A percentile compares a stretch with the other conserved stretches of the same genome.
Conservation (phyloP, 768 basidiomycete genomes). For the Leccinum imitatum region DNA sequence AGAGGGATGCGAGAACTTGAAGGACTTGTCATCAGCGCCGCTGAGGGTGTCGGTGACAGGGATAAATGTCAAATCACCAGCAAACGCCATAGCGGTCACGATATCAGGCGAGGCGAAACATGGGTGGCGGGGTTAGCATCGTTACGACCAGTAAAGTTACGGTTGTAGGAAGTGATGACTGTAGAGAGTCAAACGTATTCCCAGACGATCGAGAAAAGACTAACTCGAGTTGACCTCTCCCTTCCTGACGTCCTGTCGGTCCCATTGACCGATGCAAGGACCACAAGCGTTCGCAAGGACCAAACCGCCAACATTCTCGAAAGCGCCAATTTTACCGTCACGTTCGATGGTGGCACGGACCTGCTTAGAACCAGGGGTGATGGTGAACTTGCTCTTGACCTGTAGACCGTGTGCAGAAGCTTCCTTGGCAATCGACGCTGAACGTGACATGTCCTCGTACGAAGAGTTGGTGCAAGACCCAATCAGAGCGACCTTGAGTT, state of each 20-base stretch:
- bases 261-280: slow-evolving; percentile 99
- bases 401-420: slow-evolving; percentile 84
- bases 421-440: slow-evolving; percentile 90
- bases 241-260: slow-evolving; percentile 75
- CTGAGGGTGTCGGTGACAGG: too few relatives aligned
- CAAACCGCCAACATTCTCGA: slow-evolving; percentile 86
- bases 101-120: too few relatives aligned
- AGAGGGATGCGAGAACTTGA: too few relatives aligned
- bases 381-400: slow-evolving; percentile 93
- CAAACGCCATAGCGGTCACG: too few relatives aligned
- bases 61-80: too few relatives aligned
- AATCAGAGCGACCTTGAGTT: slow-evolving; percentile 96
- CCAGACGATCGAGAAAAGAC: too few relatives aligned
- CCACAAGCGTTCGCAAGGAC: slow-evolving; percentile 99
- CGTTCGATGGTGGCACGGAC: slow-evolving; percentile 97
- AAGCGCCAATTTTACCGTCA: slow-evolving; percentile 87
- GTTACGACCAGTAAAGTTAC: too few relatives aligned
- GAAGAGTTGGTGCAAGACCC: slow-evolving; percentile 99
- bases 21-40: too few relatives aligned
- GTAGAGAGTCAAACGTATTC: too few relatives aligned
- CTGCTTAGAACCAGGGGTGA: slow-evolving; percentile 98
- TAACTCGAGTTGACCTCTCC: too few relatives aligned
- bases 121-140: too few relatives aligned
- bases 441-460: slow-evolving; percentile 99
- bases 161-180: too few relatives aligned